These are phyloP conservation scores for Jaltomata sinuosa DNA, from an alignment of 257 asterid genomes.

Conservation along the genomic window DNA sequence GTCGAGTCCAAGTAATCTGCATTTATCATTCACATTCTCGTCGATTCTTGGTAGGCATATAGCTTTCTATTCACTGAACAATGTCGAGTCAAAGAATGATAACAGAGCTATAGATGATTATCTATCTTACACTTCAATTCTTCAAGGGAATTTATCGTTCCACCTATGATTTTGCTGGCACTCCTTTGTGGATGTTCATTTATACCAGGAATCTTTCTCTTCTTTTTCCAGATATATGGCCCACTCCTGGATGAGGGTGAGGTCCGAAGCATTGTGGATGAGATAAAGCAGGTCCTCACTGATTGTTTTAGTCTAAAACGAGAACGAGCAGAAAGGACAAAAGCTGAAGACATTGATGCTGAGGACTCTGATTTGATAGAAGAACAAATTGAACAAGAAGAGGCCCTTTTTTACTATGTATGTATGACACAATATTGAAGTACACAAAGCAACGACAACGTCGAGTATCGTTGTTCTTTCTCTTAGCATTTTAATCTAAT, in stretches of 20 bases:
- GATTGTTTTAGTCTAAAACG: slow-evolving; percentile 80
- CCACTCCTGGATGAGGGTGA: no score
- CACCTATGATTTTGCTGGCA: not conserved
- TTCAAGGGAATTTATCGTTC: no score
- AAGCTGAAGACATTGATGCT: slow-evolving; percentile 94
- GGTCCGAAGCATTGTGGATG: no score
- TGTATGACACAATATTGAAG: slow-evolving; percentile 1
- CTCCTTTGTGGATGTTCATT: not conserved
- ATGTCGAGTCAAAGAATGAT: not conserved
- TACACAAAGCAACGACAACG: no score
- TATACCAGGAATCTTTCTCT: not conserved
- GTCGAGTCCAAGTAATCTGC: not conserved
- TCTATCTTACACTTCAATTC: not conserved
- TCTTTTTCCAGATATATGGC: no score
- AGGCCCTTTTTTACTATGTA: slow-evolving; percentile 90
- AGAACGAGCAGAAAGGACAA: slow-evolving; percentile 79
- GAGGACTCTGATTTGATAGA: slow-evolving; percentile 85
- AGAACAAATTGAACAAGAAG: slow-evolving; percentile 98
- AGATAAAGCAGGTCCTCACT: slow-evolving; percentile 26
- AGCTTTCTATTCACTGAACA: not conserved
- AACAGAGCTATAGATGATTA: not conserved
- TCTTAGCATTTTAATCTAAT: no score
- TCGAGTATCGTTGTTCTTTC: no score
- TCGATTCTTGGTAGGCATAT: not conserved
- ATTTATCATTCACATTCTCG: not conserved